phyloP scores from a whole-genome alignment of 768 basidiomycete species.

The Lactifluus piperatus region DNA sequence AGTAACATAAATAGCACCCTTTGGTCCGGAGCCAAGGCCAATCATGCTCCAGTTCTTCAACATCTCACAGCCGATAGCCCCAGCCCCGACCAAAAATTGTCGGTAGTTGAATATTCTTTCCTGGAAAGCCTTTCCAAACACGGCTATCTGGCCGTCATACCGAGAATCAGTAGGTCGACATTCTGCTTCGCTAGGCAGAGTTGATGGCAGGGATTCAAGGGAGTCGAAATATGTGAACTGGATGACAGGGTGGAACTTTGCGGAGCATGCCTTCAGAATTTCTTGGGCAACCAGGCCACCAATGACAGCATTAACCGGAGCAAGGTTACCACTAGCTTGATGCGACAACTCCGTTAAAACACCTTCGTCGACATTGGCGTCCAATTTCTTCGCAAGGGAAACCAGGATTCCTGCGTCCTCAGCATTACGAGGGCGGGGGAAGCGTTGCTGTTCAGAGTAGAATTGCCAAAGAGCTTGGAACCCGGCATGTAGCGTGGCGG shows the following conservation, averaged over 20 bases:
- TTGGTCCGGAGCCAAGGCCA: conserved; percentile 75
- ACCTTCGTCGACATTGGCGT: conserved; percentile 72
- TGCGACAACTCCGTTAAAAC: conserved; percentile 77
- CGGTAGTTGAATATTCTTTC: conserved; percentile 81
- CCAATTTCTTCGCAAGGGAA: conserved; percentile 67
- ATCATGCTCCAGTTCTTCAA: conserved; percentile 99
- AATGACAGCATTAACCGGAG: conserved; percentile 86
- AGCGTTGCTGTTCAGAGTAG: conserved; percentile 46
- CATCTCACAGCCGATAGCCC: conserved; percentile 99
- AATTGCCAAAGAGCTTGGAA: conserved; percentile 92
- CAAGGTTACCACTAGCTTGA: conserved; percentile 85
- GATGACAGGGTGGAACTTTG: conserved; percentile 95
- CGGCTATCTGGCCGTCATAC: conserved; percentile 92
- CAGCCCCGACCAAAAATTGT: conserved; percentile 97
- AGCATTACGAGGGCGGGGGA: conserved; percentile 76
- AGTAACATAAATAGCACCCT: conserved; percentile 84
- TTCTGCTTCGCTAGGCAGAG: conserved; percentile 71
- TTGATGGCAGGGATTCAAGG: conserved; percentile 80
- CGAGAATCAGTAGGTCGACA: conserved; percentile 74
- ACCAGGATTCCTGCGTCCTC: conserved; percentile 73
- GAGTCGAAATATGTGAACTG: conserved; percentile 98
- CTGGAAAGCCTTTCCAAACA: conserved; percentile 92
- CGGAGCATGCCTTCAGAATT: conserved; percentile 91
- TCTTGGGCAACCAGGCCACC: conserved; percentile 99
- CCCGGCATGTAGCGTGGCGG: conserved; percentile 81